Evolutionary conservation across 108 stramenopile genomes (phyloP), one percentile per base, ranked within the genome.

Genomic region (Parietichytrium sp.): DNA sequence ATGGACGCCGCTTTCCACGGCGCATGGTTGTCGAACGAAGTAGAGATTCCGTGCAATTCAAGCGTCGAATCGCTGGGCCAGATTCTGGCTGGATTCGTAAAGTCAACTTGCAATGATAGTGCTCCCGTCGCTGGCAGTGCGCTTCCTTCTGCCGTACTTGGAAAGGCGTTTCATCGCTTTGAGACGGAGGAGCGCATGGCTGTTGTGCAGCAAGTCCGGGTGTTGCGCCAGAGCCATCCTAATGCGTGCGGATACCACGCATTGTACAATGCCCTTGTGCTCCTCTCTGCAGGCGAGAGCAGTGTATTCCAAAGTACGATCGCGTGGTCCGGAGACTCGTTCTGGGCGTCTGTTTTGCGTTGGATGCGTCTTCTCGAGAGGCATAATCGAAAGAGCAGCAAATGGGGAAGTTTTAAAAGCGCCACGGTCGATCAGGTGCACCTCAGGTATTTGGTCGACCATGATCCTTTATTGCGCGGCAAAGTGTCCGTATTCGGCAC

Each of bases 201-300:
- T 72, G 36, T 2, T 38, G 61, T 0, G n/a, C n/a, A n/a, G n/a
- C 61, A 72, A 25, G 38, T 42, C 42, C 13, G 15, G 10, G 13
- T 42, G 20, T 42, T 72, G 29, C 61, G 61, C 13, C 61, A 72
- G 3, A 45, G 61, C 38, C 61, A 72, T 2, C 15, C 61, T 23
- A 72, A 72, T 25, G 61, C 61, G 15, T 72, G 61, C 33, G 61
- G 61, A 6, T 72, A 18, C 61, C 61, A 72, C 20, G 61, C 61
- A 10, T 42, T 72, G 16, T 72, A 45, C 61, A 72, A 72, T 42
- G 61, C 61, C n/a, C 10, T 72, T 10, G 38, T 16, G 33, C 61
- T 72, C 42, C 6, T 72, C n/a, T n/a, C 36, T 10, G 16, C 61
- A 10, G n/a, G n/a, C n/a, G n/a, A n/a, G n/a, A n/a, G n/a, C n/a